Evolutionary conservation across 306 rosid genomes (phyloP), one percentile per base, ranked within the genome.

Genomic region (Gleditsia sinensis): DNA sequence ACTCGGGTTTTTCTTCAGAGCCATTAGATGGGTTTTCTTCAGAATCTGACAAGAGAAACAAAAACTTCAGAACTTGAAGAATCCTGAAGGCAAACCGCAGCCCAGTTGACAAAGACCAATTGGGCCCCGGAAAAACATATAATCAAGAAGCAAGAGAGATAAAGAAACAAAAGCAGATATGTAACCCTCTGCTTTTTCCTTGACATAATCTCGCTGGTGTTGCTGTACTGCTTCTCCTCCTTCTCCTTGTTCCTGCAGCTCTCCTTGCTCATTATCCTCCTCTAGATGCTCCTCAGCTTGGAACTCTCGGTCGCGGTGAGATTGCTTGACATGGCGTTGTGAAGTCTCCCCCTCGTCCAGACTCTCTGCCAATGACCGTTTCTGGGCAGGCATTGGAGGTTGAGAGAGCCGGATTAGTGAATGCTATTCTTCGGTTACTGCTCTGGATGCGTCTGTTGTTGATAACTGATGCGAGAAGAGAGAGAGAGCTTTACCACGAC

Each of bases 1-100:
- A 92, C 98, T 87, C 89, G 2, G 96, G 82, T 30, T 8, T 10
- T 75, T 88, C 90, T 60, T 81, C 85, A 66, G 87, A 64, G 69
- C 57, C 83, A 45, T 87, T 85, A 82, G 92, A 87, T 57, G 88
- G 86, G 76, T 83, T 64, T 48, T 76, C 92, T 65, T 84, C 93
- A 46, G 88, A 92, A 92, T 90, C 98, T 92, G 96, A 55, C 75
- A 78, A 58, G n/a, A 6, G 59, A 73, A 9, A 58, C 37, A 71
- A 36, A 25, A 83, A 59, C 82, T 79, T 84, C 72, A 87, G 78
- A 67, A 27, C 48, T 20, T 4, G 19, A 49, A 69, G 37, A 75
- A 86, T 40, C 66, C 49, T 37, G 61, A 65, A 75, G 16, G 34
- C 80, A 8, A 55, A 79, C 61, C 40, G n/a, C 34, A 69, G 77